Percentiles rank a stretch among this genome's conserved stretches.
These are phyloP conservation scores for Eimeria tenella DNA, from an alignment of 169 alveolate genomes.

Conservation along the genomic window DNA sequence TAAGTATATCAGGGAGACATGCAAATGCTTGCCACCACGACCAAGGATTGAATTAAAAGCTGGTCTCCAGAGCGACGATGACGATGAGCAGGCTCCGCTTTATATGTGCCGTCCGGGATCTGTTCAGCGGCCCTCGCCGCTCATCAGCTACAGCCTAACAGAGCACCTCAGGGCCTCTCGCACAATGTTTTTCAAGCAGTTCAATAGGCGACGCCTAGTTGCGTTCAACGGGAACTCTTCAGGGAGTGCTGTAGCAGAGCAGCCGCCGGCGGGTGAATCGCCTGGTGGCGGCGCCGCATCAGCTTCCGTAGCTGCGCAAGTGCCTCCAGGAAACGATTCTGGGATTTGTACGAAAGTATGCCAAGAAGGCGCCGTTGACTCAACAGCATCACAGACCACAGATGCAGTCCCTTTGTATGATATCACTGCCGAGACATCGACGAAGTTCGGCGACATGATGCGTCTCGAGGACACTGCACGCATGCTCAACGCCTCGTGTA, in stretches of 20 bases:
- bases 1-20: slow-evolving; percentile 27
- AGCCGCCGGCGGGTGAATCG: slow-evolving; percentile 5
- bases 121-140: slow-evolving; percentile 72
- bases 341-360: background rate
- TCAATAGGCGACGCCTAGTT: slow-evolving; percentile 1
- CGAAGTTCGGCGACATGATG: slow-evolving; percentile 59
- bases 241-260: background rate
- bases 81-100: slow-evolving; percentile 68
- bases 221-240: background rate
- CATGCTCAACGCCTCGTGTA: slow-evolving; percentile 66
- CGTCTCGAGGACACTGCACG: slow-evolving; percentile 69
- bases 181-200: slow-evolving; percentile 55
- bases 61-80: slow-evolving; percentile 67
- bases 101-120: slow-evolving; percentile 73
- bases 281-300: background rate
- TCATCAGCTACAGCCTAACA: slow-evolving; percentile 57
- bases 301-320: background rate
- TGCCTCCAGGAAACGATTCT: background rate
- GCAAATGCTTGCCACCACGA: slow-evolving; percentile 17
- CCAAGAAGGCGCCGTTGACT: background rate
- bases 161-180: slow-evolving; percentile 67
- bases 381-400: background rate
- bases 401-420: slow-evolving; percentile 56
- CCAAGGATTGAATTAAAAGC: slow-evolving; percentile 35
- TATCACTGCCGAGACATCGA: slow-evolving; percentile 35